Conservation (phyloP, 148 eudicot species). For the Silene uniflora region DNA sequence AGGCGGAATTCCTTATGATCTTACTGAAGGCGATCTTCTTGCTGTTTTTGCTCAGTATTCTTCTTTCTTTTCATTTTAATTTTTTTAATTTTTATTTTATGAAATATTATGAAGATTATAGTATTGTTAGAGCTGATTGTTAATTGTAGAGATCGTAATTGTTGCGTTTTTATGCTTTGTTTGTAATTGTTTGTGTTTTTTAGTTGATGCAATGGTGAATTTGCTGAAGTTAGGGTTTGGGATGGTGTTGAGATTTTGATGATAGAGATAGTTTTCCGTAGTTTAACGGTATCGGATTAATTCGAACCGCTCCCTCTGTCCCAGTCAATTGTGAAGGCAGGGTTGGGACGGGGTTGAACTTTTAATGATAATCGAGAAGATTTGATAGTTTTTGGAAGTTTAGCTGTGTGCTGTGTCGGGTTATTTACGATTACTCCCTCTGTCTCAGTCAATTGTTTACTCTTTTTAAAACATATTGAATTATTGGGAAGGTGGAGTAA, state of each 20-base stretch:
- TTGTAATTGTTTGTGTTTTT: neutral
- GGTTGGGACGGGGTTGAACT: too few species aligned
- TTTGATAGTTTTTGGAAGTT: neutral
- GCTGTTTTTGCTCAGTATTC: slow-evolving; percentile 89
- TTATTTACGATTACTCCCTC: too few species aligned
- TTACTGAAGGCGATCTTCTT: slow-evolving; percentile 92
- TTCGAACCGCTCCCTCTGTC: too few species aligned
- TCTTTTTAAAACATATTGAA: too few species aligned
- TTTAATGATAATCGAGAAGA: neutral
- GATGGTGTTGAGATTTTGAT: neutral
- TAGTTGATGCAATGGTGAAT: neutral
- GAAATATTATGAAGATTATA: neutral
- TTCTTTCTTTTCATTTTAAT: neutral
- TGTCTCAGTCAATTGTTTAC: neutral
- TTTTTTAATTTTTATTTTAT: neutral
- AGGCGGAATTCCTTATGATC: slow-evolving; percentile 87
- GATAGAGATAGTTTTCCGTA: neutral
- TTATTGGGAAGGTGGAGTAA: too few species aligned
- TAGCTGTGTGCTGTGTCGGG: too few species aligned
- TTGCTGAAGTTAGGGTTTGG: neutral
- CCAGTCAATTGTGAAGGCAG: neutral
- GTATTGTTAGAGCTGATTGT: neutral
- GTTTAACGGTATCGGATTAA: too few species aligned
- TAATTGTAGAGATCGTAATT: neutral
- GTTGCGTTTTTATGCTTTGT: neutral